A percentile compares a stretch with the other conserved stretches of the same genome.
Evolutionary conservation across 2,329 filamentous ascomycete species (phyloP).

Genomic region (Fusarium sulawesiense): DNA sequence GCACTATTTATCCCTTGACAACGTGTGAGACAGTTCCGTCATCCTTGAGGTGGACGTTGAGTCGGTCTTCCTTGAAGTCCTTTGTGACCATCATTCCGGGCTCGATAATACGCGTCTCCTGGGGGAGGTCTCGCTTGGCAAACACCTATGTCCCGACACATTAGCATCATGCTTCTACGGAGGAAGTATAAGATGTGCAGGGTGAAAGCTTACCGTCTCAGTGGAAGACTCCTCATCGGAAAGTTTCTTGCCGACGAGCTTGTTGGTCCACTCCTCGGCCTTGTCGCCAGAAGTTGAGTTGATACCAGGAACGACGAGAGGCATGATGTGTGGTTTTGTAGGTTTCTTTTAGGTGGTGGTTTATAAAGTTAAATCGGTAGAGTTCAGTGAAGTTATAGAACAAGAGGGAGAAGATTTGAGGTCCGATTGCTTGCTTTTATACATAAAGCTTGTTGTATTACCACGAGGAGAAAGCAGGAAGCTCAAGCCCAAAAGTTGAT

Average conservation of each 20-base stretch:
- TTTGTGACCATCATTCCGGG: constrained; percentile 68
- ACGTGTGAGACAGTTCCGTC: constrained; percentile 72
- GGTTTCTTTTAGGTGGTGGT: neutral
- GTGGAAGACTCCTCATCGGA: constrained; percentile 59
- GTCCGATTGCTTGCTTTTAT: constrained; percentile 22
- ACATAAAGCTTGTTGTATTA: constrained; percentile 16
- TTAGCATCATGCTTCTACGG: neutral
- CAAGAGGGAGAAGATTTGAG: neutral
- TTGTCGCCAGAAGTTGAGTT: constrained; percentile 59
- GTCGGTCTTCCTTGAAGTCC: constrained; percentile 64
- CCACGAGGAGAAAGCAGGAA: constrained; percentile 22
- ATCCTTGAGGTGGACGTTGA: constrained; percentile 70
- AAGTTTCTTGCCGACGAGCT: constrained; percentile 73
- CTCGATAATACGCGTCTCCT: constrained; percentile 66
- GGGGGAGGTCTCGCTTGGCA: constrained; percentile 68
- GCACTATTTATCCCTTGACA: constrained; percentile 59
- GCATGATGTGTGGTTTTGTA: constrained; percentile 60
- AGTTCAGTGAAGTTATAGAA: neutral
- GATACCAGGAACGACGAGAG: constrained; percentile 72
- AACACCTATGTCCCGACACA: constrained; percentile 60
- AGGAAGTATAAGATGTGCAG: neutral
- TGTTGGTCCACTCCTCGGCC: constrained; percentile 69
- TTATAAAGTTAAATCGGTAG: neutral
- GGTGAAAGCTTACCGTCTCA: constrained; percentile 60
- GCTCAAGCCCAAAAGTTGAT: constrained; percentile 33